Evolutionary conservation across 2,329 filamentous ascomycete species (phyloP), one percentile per base, ranked within the genome.

Genomic region (Neofusicoccum cordaticola): DNA sequence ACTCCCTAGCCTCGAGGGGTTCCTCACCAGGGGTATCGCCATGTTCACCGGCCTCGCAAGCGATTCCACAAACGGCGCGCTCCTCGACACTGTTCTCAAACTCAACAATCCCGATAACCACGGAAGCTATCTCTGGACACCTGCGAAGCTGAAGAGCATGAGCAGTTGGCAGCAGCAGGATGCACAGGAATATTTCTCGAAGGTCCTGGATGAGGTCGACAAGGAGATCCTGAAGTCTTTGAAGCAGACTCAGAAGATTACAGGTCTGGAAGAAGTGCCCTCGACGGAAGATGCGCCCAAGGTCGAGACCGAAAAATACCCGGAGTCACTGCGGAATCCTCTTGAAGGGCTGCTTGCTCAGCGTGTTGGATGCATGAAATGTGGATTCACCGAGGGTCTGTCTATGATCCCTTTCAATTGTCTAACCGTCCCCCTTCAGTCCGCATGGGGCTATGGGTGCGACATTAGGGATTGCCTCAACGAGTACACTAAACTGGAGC

Each of bases 111-210:
- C 85, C 0, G 79, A 83, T 8, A 91, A 93, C 71, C 89, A 91
- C 67, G 92, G 92, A 7, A 85, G 84, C 71, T 89, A 88, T 19
- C 81, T 97, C 13, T 97, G 92, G 92, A 93, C 93, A 6, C 91
- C 92, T 0, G 81, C 85, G 0, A 86, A 90, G 63, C 81, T 97
- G 51, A 97, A 97, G 77, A 93, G 89, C 9, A 96, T 98, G 89
- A 94, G 90, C 76, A 97, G 91, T 35, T 96, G 91, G 86, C 91
- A 96, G 70, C 95, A 98, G 74, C 95, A 99, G 77, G 95, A 99
- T 78, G 95, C 95, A 4, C 95, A 98, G 74, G 95, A 99, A 76
- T 99, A 98, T 76, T 97, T 91, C 71, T 94, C 92, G 15, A 96
- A 94, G 72, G 84, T 99, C 13, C 78, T 97, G 53, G 92, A 94